Conservation (phyloP, 176 grass and related monocot species). For the Aechmea fasciata region DNA sequence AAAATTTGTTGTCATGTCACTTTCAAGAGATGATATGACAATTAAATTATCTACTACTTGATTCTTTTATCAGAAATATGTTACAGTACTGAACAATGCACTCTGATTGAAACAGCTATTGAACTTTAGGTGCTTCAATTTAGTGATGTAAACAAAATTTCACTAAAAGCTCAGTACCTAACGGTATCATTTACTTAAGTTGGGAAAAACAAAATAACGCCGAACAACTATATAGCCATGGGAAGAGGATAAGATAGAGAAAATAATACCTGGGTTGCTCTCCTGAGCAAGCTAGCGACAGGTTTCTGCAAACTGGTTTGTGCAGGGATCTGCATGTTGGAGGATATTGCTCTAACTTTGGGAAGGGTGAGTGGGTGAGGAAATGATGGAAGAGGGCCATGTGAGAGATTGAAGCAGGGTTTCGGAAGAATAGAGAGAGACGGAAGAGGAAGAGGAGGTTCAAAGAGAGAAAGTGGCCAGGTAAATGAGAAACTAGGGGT, state of each 20-base stretch:
- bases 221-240: neutral
- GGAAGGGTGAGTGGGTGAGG: neutral
- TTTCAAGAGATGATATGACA: neutral
- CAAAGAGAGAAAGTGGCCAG: neutral
- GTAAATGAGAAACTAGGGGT: too few species aligned
- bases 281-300: neutral
- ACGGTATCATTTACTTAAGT: too few species aligned
- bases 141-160: too few species aligned
- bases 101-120: too few species aligned
- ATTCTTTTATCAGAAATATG: too few species aligned
- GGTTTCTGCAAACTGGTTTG: neutral
- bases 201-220: too few species aligned
- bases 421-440: neutral
- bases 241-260: neutral
- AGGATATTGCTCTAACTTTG: neutral
- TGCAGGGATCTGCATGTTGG: neutral
- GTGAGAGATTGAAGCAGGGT: neutral
- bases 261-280: neutral
- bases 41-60: too few species aligned
- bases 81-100: too few species aligned
- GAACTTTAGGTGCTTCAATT: too few species aligned
- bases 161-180: too few species aligned
- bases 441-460: neutral
- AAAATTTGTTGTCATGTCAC: neutral
- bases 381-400: neutral